Conservation (phyloP, 495 filamentous ascomycete species). For the Tuber brumale region DNA sequence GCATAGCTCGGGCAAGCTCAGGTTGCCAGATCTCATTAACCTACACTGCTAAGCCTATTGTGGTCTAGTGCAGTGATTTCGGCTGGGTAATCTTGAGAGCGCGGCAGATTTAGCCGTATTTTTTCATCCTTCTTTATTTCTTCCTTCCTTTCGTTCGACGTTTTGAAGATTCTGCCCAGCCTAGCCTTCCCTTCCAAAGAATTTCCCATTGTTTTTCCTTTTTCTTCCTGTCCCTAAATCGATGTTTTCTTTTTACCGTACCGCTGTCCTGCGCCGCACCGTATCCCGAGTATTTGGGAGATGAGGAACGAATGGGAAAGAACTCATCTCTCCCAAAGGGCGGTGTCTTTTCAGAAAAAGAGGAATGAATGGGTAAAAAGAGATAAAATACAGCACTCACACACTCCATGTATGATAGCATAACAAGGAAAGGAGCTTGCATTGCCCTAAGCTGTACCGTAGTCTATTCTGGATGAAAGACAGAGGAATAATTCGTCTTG, state of each 20-base stretch:
- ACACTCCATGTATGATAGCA: not conserved
- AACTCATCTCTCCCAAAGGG: not conserved
- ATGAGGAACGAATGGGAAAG: not conserved
- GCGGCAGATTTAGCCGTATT: not conserved
- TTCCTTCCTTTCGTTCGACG: not conserved
- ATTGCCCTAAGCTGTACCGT: not conserved
- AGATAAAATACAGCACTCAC: not conserved
- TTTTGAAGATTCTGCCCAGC: not conserved
- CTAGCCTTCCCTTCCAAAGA: not conserved
- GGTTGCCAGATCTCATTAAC: not conserved
- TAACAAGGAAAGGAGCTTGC: not conserved
- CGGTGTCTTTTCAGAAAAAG: not conserved
- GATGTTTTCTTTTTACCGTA: not conserved
- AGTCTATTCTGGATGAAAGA: not conserved
- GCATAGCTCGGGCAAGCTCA: not conserved
- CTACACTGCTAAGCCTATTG: not conserved
- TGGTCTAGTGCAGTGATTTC: not conserved
- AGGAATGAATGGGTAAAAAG: not conserved
- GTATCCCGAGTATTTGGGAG: slow-evolving; percentile 4
- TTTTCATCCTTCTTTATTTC: not conserved
- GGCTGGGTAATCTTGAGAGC: not conserved
- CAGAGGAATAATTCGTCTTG: not conserved
- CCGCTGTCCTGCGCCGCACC: not conserved
- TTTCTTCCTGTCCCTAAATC: not conserved
- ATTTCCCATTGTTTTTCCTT: not conserved